Conservation (phyloP, 169 alveolate species). For the Cryptosporidium tyzzeri region DNA sequence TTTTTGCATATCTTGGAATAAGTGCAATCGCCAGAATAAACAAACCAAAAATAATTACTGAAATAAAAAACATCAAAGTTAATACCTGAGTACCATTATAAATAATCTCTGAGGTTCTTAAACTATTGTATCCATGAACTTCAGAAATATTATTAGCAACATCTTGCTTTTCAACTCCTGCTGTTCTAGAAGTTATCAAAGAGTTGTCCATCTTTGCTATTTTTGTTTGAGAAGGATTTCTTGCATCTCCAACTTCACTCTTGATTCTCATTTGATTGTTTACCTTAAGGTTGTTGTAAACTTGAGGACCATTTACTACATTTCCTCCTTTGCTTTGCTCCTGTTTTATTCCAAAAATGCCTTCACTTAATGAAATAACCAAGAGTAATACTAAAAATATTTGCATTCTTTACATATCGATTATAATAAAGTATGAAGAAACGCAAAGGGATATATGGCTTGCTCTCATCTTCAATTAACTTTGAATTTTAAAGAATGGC, state of each 20-base stretch:
- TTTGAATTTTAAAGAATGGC: background rate
- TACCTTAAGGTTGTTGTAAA: slow-evolving; percentile 47
- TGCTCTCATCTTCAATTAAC: background rate
- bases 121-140: slow-evolving; percentile 35
- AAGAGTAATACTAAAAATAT: slow-evolving; percentile 19
- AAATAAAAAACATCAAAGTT: slow-evolving; percentile 52
- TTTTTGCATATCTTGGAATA: slow-evolving; percentile 52
- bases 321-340: background rate
- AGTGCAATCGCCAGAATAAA: slow-evolving; percentile 20
- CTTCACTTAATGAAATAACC: slow-evolving; percentile 1
- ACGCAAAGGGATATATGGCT: background rate
- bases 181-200: background rate
- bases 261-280: slow-evolving; percentile 50
- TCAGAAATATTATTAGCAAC: slow-evolving; percentile 1
- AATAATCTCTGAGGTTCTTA: slow-evolving; percentile 64
- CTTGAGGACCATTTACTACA: slow-evolving; percentile 38
- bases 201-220: background rate
- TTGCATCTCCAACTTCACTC: slow-evolving; percentile 27
- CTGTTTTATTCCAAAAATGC: slow-evolving; percentile 3
- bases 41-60: slow-evolving; percentile 40
- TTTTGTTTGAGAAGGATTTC: slow-evolving; percentile 15
- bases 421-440: background rate
- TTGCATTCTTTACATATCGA: slow-evolving; percentile 33
- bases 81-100: slow-evolving; percentile 62
- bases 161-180: slow-evolving; percentile 4